These are phyloP conservation scores for Penicillium subrubescens DNA, from an alignment of 495 filamentous ascomycete genomes.

Conservation along the genomic window DNA sequence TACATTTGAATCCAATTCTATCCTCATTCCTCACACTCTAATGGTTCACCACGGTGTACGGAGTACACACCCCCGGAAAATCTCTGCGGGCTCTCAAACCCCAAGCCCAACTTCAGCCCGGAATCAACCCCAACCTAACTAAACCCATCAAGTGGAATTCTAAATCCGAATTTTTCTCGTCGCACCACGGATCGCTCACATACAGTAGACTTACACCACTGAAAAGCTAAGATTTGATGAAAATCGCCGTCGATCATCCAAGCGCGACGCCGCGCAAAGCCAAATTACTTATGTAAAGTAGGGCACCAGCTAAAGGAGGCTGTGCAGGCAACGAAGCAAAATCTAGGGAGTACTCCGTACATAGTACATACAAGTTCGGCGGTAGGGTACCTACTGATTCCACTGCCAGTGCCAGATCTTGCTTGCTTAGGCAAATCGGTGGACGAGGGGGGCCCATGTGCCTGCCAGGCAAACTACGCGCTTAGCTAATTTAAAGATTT, in stretches of 20 bases:
- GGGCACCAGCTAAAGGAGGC: not conserved
- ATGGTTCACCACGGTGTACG: not conserved
- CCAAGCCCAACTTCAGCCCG: not conserved
- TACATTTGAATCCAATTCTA: no score
- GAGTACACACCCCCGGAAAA: not conserved
- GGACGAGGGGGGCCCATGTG: slow-evolving; percentile 5
- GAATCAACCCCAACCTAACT: not conserved
- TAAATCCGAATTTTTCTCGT: not conserved
- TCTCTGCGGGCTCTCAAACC: not conserved
- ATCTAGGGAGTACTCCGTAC: no score
- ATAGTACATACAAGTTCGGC: no score
- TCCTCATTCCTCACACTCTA: not conserved
- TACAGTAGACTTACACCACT: not conserved
- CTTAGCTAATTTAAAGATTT: no score
- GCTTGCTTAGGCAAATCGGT: not conserved
- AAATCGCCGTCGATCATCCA: slow-evolving; percentile 8
- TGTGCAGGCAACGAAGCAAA: slow-evolving; percentile 18
- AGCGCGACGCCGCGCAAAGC: not conserved
- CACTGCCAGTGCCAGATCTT: no score
- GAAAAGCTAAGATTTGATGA: not conserved
- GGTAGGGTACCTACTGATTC: not conserved
- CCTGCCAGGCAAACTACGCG: not conserved
- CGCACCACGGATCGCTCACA: not conserved
- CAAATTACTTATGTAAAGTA: no score
- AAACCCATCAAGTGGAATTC: not conserved